Evolutionary conservation across 495 filamentous ascomycete species (phyloP).

Genomic region (Cenococcum geophilum): DNA sequence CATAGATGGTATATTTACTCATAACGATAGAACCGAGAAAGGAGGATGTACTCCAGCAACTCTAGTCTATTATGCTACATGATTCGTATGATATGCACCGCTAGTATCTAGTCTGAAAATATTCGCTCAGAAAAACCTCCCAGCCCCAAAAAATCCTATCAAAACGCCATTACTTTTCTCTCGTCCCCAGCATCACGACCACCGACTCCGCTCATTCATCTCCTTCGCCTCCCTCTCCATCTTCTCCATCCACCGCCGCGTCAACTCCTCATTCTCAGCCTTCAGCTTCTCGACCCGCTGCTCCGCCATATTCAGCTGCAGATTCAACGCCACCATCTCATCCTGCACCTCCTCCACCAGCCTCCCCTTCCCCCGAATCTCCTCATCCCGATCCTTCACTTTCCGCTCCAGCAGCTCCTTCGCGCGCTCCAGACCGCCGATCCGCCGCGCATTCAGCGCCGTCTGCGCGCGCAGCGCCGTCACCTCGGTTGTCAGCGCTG

Average conservation of each 20-base stretch:
- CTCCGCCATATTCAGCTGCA: constrained; percentile 83
- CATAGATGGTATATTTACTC: too few relatives aligned
- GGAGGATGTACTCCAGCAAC: too few relatives aligned
- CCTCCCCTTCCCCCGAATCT: constrained; percentile 74
- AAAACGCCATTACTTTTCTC: too few relatives aligned
- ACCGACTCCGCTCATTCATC: constrained; percentile 61
- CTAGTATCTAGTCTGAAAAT: too few relatives aligned
- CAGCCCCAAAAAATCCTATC: too few relatives aligned
- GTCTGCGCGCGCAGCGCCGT: constrained; percentile 33
- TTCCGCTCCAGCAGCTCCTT: constrained; percentile 53
- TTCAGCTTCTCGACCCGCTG: constrained; percentile 59
- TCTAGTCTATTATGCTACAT: too few relatives aligned
- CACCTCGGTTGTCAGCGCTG: constrained; percentile 30
- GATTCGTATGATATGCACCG: too few relatives aligned
- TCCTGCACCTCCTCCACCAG: constrained; percentile 84
- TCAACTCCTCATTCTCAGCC: constrained; percentile 80
- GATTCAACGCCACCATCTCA: constrained; percentile 74
- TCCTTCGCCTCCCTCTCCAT: constrained; percentile 80
- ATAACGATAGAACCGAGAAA: too few relatives aligned
- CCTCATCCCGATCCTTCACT: constrained; percentile 75
- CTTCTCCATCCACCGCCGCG: constrained; percentile 84
- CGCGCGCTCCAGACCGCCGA: constrained; percentile 59
- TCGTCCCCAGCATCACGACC: too few relatives aligned
- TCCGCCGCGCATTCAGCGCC: constrained; percentile 44
- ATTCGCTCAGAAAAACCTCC: too few relatives aligned